phyloP scores from a whole-genome alignment of 768 basidiomycete genomes.

The Amanita fuliginea region DNA sequence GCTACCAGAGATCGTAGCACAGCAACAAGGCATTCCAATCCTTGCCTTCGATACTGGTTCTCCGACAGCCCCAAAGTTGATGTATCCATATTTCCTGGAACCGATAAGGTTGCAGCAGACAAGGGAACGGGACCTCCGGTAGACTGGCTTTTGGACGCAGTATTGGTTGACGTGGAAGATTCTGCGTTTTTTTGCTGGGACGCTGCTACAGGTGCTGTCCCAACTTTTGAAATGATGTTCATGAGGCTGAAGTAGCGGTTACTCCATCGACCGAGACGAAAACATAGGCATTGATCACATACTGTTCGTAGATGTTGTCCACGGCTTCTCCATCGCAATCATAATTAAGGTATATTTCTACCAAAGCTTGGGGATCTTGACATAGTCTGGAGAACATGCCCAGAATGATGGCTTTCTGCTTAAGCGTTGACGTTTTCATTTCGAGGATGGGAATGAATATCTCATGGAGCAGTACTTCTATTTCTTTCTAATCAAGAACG shows the following conservation, averaged over 20 bases:
- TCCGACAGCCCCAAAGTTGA: slow-evolving; percentile 67
- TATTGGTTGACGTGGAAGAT: slow-evolving; percentile 49
- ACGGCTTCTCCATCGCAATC: slow-evolving; percentile 93
- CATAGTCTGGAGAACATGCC: slow-evolving; percentile 81
- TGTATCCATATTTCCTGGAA: slow-evolving; percentile 59
- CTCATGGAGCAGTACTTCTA: slow-evolving; percentile 95
- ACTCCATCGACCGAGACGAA: slow-evolving; percentile 1
- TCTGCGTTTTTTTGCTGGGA: slow-evolving; percentile 42
- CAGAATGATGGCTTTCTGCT: slow-evolving; percentile 89
- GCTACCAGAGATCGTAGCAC: slow-evolving; percentile 83
- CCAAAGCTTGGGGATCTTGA: slow-evolving; percentile 94
- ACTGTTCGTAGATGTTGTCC: slow-evolving; percentile 98
- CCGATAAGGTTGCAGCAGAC: slow-evolving; percentile 51
- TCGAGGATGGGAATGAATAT: slow-evolving; percentile 98
- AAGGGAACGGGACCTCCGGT: slow-evolving; percentile 40
- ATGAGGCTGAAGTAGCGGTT: slow-evolving; percentile 47
- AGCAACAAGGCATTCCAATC: slow-evolving; percentile 88
- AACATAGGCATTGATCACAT: slow-evolving; percentile 2
- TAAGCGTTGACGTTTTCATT: slow-evolving; percentile 92
- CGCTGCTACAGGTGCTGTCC: slow-evolving; percentile 42
- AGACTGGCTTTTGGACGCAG: slow-evolving; percentile 34
- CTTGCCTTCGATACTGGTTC: slow-evolving; percentile 75
- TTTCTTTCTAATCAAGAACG: slow-evolving; percentile 74
- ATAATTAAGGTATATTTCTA: slow-evolving; percentile 98
- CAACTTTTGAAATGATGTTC: slow-evolving; percentile 93